Evolutionary conservation across 1,139 yeast species (phyloP), one percentile per base, ranked within the genome.

Genomic region (Hansenula lynferdii): DNA sequence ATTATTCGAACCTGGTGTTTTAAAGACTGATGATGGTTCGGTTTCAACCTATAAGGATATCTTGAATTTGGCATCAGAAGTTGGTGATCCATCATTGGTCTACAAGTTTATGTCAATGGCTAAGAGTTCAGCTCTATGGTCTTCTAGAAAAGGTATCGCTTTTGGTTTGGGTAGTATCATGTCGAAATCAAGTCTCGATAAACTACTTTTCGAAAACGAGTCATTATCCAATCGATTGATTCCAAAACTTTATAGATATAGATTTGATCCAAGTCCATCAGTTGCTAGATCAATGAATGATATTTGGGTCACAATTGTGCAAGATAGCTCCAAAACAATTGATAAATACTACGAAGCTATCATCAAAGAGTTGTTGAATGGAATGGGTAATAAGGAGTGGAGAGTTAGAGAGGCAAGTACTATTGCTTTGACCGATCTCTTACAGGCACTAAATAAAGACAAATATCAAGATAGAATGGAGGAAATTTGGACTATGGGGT

Each of bases 51-150:
- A 90, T 54, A 85, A 84, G 51, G 94, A 84, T 59, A 87, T 90
- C 24, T 66, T 90, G 49, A 84, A 71, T 51, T 68, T 92, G 37
- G 97, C 97, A 0, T 80, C 94, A 2, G 97, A 92, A 55, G 94
- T 89, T 6, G 97, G 97, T 30, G 97, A 92, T 59, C 96, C 97
- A 17, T 77, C 95, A 53, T 72, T 92, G 50, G 96, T 92, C 6
- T 92, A 92, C 60, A 86, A 89, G 54, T 92, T 92, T 56, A 87
- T 92, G 96, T 80, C 96, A 0, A 65, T 92, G 41, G 96, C 97
- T 0, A 84, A 86, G 45, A 83, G 83, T 39, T 85, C 96, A 0
- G 80, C 95, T 0, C 65, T 90, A 27, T 92, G 98, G 97, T 78
- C 95, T 0, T 85, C 97, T 0, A 71, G 96, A 56, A 85, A 85